A percentile compares a stretch with the other conserved stretches of the same genome.
phyloP scores from a whole-genome alignment of 139 green algal genomes.

The Ettlia oleoabundans region DNA sequence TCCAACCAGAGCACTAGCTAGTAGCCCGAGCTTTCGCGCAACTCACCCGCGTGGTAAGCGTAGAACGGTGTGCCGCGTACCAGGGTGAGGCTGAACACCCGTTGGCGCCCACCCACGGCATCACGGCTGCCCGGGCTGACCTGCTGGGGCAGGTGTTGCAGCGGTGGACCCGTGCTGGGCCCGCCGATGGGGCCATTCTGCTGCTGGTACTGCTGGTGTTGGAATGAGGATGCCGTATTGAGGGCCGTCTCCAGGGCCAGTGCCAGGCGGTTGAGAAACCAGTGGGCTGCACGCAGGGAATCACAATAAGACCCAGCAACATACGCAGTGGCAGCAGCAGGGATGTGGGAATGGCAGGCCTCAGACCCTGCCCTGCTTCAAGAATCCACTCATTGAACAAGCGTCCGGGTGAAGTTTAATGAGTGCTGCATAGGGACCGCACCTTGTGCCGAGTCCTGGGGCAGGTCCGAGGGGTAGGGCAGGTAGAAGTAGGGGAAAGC shows the following conservation, averaged over 20 bases:
- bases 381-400: too few species aligned
- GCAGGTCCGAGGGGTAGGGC: conserved; percentile 81
- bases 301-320: background rate
- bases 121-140: background rate
- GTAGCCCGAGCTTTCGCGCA: too few species aligned
- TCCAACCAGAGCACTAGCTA: too few species aligned
- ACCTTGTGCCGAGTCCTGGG: conserved; percentile 69
- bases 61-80: conserved; percentile 88
- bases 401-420: background rate
- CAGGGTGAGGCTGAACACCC: conserved; percentile 74
- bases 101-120: conserved; percentile 42
- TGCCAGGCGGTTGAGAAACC: conserved; percentile 18
- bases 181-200: conserved; percentile 32
- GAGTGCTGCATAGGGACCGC: background rate
- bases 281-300: background rate
- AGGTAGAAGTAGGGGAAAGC: conserved; percentile 96
- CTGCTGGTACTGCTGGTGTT: conserved; percentile 15
- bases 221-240: background rate
- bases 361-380: too few species aligned
- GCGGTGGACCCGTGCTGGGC: background rate
- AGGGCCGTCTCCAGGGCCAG: conserved; percentile 15
- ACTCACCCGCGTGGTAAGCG: conserved; percentile 76
- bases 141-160: background rate
- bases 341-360: too few species aligned
- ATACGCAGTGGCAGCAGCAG: background rate